Conservation (phyloP, 805 yeast genomes). For the Yarrowia keelungensis region DNA sequence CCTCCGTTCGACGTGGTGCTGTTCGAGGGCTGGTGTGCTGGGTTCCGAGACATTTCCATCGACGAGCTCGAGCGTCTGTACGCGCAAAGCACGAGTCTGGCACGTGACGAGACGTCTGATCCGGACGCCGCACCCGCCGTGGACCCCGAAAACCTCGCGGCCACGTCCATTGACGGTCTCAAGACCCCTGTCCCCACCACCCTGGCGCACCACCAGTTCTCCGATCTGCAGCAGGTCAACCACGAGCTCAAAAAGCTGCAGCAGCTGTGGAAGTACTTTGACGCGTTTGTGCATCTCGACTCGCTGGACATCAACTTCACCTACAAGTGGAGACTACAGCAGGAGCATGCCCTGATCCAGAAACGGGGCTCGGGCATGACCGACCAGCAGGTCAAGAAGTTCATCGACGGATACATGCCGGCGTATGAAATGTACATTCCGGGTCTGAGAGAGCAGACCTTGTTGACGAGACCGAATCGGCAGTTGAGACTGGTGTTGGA, state of each 20-base stretch:
- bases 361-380: slow-evolving; percentile 78
- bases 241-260: slow-evolving; percentile 58
- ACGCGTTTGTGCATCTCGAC: slow-evolving; percentile 65
- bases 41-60: slow-evolving; percentile 60
- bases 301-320: slow-evolving; percentile 69
- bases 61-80: slow-evolving; percentile 48
- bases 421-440: slow-evolving; percentile 68
- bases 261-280: slow-evolving; percentile 63
- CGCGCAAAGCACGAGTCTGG: slow-evolving; percentile 43
- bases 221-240: slow-evolving; percentile 57
- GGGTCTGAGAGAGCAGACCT: slow-evolving; percentile 38
- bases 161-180: slow-evolving; percentile 41
- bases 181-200: slow-evolving; percentile 40
- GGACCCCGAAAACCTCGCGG: slow-evolving; percentile 30
- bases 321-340: slow-evolving; percentile 77
- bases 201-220: slow-evolving; percentile 48
- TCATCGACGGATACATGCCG: slow-evolving; percentile 88
- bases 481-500: slow-evolving; percentile 40
- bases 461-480: slow-evolving; percentile 28
- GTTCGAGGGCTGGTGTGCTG: slow-evolving; percentile 95
- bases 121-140: slow-evolving; percentile 5
- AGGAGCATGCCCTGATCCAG: slow-evolving; percentile 66
- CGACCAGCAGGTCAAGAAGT: slow-evolving; percentile 67
- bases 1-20: slow-evolving; percentile 67
- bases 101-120: slow-evolving; percentile 9